These are phyloP conservation scores for Jamesozyma lodderae DNA, from an alignment of 805 yeast species.

Conservation along the genomic window DNA sequence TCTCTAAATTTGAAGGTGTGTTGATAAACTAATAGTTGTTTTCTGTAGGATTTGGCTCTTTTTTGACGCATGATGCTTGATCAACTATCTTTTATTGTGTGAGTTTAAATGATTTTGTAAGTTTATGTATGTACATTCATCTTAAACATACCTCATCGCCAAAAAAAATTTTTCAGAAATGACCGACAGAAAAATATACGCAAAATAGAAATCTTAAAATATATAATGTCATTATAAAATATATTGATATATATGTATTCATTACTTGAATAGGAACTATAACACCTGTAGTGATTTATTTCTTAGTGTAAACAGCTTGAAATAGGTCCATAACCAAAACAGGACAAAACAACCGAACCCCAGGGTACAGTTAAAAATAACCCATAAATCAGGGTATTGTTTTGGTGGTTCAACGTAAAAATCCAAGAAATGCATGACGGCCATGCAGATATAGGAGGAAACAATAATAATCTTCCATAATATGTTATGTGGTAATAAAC, in stretches of 20 bases:
- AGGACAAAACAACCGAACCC: constrained; percentile 67
- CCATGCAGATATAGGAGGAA: constrained; percentile 44
- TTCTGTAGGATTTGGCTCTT: constrained; percentile 87
- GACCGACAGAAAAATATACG: neutral
- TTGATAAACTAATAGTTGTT: constrained; percentile 78
- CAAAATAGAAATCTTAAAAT: neutral
- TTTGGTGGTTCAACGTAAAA: constrained; percentile 42
- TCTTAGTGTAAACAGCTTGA: constrained; percentile 36
- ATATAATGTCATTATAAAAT: neutral
- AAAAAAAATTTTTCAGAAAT: constrained; percentile 1
- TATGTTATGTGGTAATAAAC: constrained; percentile 40
- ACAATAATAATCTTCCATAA: constrained; percentile 44
- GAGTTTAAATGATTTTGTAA: too few species aligned
- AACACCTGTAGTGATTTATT: constrained; percentile 21
- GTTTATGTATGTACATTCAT: too few species aligned
- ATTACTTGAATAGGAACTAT: constrained; percentile 4
- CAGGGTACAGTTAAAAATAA: constrained; percentile 59
- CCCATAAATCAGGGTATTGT: constrained; percentile 77
- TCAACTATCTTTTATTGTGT: too few species aligned
- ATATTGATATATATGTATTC: neutral
- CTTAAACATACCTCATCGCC: constrained; percentile 3
- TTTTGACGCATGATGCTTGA: constrained; percentile 98
- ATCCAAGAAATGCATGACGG: constrained; percentile 48
- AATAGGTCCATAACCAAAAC: constrained; percentile 79
- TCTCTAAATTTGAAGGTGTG: constrained; percentile 87